Evolutionary conservation across 352 stramenopile species (phyloP).

Genomic region (Pythium scleroteichum): DNA sequence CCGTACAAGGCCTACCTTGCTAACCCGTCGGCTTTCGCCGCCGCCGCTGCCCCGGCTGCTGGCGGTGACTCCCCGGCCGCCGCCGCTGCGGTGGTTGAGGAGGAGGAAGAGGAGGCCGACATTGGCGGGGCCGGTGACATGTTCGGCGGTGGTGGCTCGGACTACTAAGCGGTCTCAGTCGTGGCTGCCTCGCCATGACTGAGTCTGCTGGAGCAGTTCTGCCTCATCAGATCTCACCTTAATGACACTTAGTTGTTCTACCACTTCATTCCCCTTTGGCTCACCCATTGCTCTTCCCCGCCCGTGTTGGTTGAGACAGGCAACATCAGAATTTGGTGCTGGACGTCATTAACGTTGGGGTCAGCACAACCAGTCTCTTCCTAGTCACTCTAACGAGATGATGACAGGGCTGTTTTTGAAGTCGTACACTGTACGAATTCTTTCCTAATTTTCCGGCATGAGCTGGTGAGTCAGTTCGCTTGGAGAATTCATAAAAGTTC

Average conservation of each 20-base stretch:
- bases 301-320: no score
- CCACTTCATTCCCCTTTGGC: not conserved
- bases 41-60: constrained; percentile 80
- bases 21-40: constrained; percentile 93
- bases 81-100: constrained; percentile 61
- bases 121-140: constrained; percentile 89
- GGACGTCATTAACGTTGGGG: no score
- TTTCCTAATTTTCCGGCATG: constrained; percentile 1
- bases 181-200: not conserved
- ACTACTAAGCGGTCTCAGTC: constrained; percentile 58
- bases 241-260: constrained; percentile 27
- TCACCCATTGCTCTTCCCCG: no score
- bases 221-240: constrained; percentile 2
- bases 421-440: not conserved
- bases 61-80: constrained; percentile 68
- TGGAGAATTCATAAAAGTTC: constrained; percentile 7
- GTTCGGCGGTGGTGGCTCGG: constrained; percentile 64
- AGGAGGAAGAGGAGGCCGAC: constrained; percentile 76
- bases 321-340: no score
- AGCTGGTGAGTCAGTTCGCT: not conserved
- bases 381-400: not conserved
- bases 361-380: no score
- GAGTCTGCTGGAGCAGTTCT: not conserved
- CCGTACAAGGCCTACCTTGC: constrained; percentile 96
- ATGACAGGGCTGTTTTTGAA: not conserved